phyloP scores from a whole-genome alignment of 1,284 basidiomycete genomes.

The Leccinum proliferum region DNA sequence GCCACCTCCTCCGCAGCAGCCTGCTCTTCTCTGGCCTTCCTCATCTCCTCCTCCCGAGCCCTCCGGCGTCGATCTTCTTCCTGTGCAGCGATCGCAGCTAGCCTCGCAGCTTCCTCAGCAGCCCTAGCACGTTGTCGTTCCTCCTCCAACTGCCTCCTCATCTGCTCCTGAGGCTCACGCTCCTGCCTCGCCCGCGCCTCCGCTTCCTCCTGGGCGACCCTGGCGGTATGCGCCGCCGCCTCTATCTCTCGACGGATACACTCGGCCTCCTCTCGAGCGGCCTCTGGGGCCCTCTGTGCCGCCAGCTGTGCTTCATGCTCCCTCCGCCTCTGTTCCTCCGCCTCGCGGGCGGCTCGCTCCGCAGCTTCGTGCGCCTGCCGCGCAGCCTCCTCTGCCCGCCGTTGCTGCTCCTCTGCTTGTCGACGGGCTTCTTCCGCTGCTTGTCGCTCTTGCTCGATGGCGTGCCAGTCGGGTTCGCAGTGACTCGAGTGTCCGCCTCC shows the following conservation, averaged over 20 bases:
- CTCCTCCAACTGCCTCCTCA: constrained; percentile 17
- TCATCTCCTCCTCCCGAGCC: constrained; percentile 21
- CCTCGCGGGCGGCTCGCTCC: constrained; percentile 21
- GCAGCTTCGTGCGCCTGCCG: constrained; percentile 19
- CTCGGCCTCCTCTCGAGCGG: constrained; percentile 21
- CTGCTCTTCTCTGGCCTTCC: constrained; percentile 12
- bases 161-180: constrained; percentile 19
- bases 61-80: constrained; percentile 22
- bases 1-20: constrained; percentile 24
- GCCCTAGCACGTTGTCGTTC: constrained; percentile 15
- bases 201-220: constrained; percentile 17
- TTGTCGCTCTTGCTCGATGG: constrained; percentile 20
- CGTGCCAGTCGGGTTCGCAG: constrained; percentile 23
- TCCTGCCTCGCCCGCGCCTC: constrained; percentile 27
- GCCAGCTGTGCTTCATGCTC: constrained; percentile 17
- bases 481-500: constrained; percentile 28
- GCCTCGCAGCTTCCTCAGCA: constrained; percentile 22
- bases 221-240: constrained; percentile 18
- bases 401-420: constrained; percentile 20
- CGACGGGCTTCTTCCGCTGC: constrained; percentile 22
- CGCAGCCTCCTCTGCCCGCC: constrained; percentile 20
- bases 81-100: constrained; percentile 22
- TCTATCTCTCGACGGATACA: constrained; percentile 19
- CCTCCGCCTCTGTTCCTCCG: constrained; percentile 14
- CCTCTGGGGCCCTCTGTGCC: constrained; percentile 22